A percentile compares a stretch with the other conserved stretches of the same genome.
Evolutionary conservation across 2,329 filamentous ascomycete species (phyloP).

Genomic region (Camillea tinctor): DNA sequence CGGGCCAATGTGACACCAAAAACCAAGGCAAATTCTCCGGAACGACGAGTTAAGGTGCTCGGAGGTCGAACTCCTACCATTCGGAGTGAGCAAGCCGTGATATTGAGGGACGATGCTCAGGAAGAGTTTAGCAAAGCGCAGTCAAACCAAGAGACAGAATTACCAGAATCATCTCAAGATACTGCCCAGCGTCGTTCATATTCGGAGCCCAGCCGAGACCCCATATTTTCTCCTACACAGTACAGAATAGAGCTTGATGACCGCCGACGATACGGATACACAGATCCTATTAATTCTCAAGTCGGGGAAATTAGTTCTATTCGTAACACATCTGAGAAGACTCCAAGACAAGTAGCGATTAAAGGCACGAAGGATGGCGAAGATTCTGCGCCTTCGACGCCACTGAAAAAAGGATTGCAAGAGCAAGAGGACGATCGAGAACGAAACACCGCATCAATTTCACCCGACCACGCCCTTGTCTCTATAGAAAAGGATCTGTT

Average conservation of each 20-base stretch:
- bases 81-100: constrained; percentile 33
- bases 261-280: constrained; percentile 4
- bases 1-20: constrained; percentile 22
- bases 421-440: constrained; percentile 1
- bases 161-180: background rate
- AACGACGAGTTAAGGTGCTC: constrained; percentile 28
- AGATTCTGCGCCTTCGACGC: background rate
- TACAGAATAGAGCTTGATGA: constrained; percentile 2
- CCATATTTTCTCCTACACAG: background rate
- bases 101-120: constrained; percentile 27
- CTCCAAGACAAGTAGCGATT: background rate
- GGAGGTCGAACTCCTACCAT: constrained; percentile 28
- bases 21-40: constrained; percentile 26
- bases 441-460: background rate
- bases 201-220: constrained; percentile 14
- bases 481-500: constrained; percentile 12
- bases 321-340: background rate
- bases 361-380: background rate
- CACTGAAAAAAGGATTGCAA: background rate
- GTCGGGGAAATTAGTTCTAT: background rate
- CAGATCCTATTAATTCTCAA: constrained; percentile 3
- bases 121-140: constrained; percentile 10
- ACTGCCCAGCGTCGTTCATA: constrained; percentile 8
- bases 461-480: constrained; percentile 1
- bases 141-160: background rate